A percentile compares a stretch with the other conserved stretches of the same genome.
These are phyloP conservation scores for Rhodotorula glutinis DNA, from an alignment of 1,284 basidiomycete species.

Conservation along the genomic window DNA sequence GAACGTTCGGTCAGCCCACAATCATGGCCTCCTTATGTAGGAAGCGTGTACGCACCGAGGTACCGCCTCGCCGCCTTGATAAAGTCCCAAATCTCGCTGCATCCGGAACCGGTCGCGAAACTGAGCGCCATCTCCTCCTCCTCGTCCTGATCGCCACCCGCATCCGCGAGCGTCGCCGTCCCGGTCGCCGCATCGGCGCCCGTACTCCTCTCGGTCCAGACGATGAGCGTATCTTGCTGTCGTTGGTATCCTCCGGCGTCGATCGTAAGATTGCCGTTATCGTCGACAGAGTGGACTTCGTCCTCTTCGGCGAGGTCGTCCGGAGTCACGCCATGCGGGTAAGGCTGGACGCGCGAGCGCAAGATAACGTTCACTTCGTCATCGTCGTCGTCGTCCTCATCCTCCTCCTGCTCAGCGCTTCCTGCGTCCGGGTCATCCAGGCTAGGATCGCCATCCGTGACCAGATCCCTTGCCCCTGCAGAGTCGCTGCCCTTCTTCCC, in stretches of 20 bases:
- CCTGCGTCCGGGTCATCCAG: neutral
- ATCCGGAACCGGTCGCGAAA: slow-evolving; percentile 95
- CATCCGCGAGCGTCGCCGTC: no score
- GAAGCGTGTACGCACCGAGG: slow-evolving; percentile 26
- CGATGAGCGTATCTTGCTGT: slow-evolving; percentile 97
- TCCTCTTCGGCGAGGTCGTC: slow-evolving; percentile 44
- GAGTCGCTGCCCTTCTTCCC: neutral
- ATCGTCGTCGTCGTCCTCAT: slow-evolving; percentile 1
- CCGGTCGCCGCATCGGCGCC: neutral
- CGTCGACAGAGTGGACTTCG: slow-evolving; percentile 34
- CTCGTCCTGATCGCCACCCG: slow-evolving; percentile 56
- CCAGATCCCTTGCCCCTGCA: neutral
- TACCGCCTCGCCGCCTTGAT: slow-evolving; percentile 55
- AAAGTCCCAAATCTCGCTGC: slow-evolving; percentile 95
- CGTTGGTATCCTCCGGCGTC: slow-evolving; percentile 80
- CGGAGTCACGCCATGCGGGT: slow-evolving; percentile 30
- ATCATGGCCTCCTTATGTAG: no score
- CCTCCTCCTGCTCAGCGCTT: neutral
- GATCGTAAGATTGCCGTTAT: slow-evolving; percentile 55
- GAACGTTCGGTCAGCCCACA: neutral
- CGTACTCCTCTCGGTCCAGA: slow-evolving; percentile 75
- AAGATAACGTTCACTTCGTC: slow-evolving; percentile 25
- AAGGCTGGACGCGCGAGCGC: slow-evolving; percentile 26
- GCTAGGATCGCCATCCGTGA: neutral
- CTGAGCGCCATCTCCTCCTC: slow-evolving; percentile 93